phyloP scores from a whole-genome alignment of 805 yeast genomes.

The Komagataella populi region DNA sequence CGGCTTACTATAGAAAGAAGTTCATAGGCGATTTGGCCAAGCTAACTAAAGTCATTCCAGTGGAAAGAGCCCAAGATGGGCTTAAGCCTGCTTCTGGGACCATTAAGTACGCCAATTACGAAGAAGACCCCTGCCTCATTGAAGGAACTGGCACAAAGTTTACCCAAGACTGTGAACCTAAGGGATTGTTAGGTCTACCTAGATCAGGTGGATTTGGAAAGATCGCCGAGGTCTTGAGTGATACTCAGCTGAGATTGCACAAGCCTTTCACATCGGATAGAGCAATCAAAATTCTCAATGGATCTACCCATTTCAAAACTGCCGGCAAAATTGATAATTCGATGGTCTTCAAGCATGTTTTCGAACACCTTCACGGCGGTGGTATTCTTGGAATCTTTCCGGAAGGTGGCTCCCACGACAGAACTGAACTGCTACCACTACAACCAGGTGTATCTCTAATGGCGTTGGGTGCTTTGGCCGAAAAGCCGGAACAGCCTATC shows the following conservation, averaged over 20 bases:
- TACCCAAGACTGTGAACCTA: conserved; percentile 42
- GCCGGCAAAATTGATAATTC: conserved; percentile 82
- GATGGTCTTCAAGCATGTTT: conserved; percentile 66
- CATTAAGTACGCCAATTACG: conserved; percentile 28
- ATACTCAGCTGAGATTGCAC: conserved; percentile 51
- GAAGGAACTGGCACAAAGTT: conserved; percentile 60
- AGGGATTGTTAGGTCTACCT: conserved; percentile 71
- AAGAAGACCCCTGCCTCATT: conserved; percentile 37
- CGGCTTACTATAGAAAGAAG: conserved; percentile 49
- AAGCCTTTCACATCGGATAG: conserved; percentile 51
- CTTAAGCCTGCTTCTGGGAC: conserved; percentile 53
- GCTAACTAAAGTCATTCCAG: conserved; percentile 77
- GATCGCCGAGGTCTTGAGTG: conserved; percentile 53
- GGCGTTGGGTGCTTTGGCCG: conserved; percentile 88
- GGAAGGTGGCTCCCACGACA: conserved; percentile 98
- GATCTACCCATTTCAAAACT: conserved; percentile 45
- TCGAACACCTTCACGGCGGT: conserved; percentile 57
- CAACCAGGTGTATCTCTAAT: conserved; percentile 97
- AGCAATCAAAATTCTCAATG: conserved; percentile 28
- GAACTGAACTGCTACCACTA: conserved; percentile 79
- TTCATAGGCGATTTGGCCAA: conserved; percentile 67
- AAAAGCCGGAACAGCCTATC: conserved; percentile 58
- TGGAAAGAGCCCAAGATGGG: conserved; percentile 81
- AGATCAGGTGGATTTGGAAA: conserved; percentile 64
- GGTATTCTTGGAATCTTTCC: conserved; percentile 87